phyloP scores from a whole-genome alignment of 495 filamentous ascomycete species.

The Durotheca rogersii region DNA sequence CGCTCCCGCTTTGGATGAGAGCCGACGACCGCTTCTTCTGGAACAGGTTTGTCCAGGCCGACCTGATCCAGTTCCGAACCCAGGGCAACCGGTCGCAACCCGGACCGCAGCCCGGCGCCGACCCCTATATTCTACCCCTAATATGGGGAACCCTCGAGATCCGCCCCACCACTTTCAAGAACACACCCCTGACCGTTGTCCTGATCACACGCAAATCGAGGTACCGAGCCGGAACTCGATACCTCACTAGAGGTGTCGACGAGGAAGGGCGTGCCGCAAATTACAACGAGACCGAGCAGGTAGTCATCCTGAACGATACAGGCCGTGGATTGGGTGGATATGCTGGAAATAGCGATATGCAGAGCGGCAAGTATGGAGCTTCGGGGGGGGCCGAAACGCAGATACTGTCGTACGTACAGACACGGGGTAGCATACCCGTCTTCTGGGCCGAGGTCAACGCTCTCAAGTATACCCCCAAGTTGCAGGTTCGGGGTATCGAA shows the following conservation, averaged over 20 bases:
- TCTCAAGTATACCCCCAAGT: slow-evolving; percentile 81
- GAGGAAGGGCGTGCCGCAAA: slow-evolving; percentile 92
- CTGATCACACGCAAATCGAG: slow-evolving; percentile 86
- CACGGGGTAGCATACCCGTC: slow-evolving; percentile 88
- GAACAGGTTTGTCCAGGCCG: slow-evolving; percentile 89
- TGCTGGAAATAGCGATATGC: slow-evolving; percentile 71
- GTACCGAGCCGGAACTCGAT: slow-evolving; percentile 84
- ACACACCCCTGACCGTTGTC: slow-evolving; percentile 76
- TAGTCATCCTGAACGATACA: slow-evolving; percentile 80
- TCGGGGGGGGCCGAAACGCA: slow-evolving; percentile 71
- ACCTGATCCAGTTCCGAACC: slow-evolving; percentile 81
- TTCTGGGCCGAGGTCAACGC: slow-evolving; percentile 95
- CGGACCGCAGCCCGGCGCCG: slow-evolving; percentile 70
- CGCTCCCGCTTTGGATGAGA: slow-evolving; percentile 79
- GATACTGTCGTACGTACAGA: slow-evolving; percentile 91
- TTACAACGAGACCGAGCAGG: slow-evolving; percentile 97
- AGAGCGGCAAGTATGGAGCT: slow-evolving; percentile 63
- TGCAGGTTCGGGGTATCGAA: slow-evolving; percentile 83
- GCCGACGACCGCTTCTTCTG: slow-evolving; percentile 98
- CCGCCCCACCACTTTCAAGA: slow-evolving; percentile 74
- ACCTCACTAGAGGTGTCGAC: slow-evolving; percentile 91
- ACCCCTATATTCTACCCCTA: slow-evolving; percentile 91
- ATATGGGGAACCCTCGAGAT: slow-evolving; percentile 95
- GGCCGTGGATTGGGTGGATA: slow-evolving; percentile 73
- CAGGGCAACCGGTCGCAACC: slow-evolving; percentile 53